Base-by-base conservation (phyloP, 805 yeast genomes). In the Pichia californica region DNA sequence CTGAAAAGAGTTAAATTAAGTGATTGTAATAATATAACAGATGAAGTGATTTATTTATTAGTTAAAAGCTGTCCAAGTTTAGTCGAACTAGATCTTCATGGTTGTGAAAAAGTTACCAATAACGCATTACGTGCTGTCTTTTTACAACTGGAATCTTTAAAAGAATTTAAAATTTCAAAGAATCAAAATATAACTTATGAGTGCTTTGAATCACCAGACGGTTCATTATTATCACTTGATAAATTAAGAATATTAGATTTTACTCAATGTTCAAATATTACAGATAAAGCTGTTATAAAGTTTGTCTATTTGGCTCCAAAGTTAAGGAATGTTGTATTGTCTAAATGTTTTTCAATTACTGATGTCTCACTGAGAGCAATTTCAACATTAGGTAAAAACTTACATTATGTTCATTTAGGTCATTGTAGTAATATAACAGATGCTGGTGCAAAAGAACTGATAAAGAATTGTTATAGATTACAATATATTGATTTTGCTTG, bases 401-500 rank as follows among this genome's bases (percentile, higher is more conserved):
- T 91, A 52, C 96, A 88, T 57, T 88, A 88, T 54, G 73, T 93
- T 40, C 98, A 93, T 66, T 73, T 91, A 48, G 98, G 98, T 15
- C 98, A 91, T 66, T 93, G 99, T 67, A 75, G 80, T 36, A 78
- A 83, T 56, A 84, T 91, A 45, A 91, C 97, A 1, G 98, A 91
- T 65, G 75, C 71, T 48, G 97, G 97, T 18, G 93, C 93, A 15
- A 74, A 77, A 25, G 71, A 76, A 10, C 69, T 91, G 47, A 85
- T 87, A 11, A 74, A 83, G 50, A 73, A 75, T 37, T 93, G 98
- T 57, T 84, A 83, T 45, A 71, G 96, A 46, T 78, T 91, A 45
- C 94, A 87, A 55, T 91, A 89, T 61, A 87, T 91, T 50, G 99
- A 91, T 64, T 76, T 93, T 47, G 98, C 98, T 14, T 89, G 97